Base-by-base conservation (phyloP, 306 rosid genomes). In the Prunus fruticosa region DNA sequence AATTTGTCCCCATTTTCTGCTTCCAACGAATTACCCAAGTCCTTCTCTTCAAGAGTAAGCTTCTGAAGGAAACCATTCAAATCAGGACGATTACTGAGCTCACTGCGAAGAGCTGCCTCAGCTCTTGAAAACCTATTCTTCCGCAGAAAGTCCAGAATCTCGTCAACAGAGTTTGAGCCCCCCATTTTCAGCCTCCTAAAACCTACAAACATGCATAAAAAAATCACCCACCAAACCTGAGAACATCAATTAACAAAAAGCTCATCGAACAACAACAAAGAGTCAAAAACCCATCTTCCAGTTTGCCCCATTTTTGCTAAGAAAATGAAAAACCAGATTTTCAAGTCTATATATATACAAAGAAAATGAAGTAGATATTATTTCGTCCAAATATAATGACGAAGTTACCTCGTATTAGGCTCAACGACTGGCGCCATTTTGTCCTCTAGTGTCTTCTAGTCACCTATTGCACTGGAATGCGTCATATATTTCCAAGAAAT, bases 31-130 rank as follows among this genome's bases (percentile, higher is more conserved):
- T 66, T 74, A 64, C 81, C 78, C n/a, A 52, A 75, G 52, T 71
- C 83, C 83, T 83, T 91, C 20, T 95, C 97, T 72, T 89, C 93
- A 57, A 92, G 76, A 3, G 82, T 63, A 77, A 91, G 97, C 84
- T 91, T 87, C 87, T 88, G 85, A 79, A 90, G 86, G 82, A 87
- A 81, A 46, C 92, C 97, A 79, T 86, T 90, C 67, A 84, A 81
- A 77, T 92, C 97, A 54, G 89, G 89, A 72, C 64, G 86, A 80
- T 84, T 92, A 34, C 77, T 78, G 47, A 95, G 89, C 85, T 95
- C 99, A 76, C 92, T 83, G 27, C 92, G 90, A 80, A 95, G 81
- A 76, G 97, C 97, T 71, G 97, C 97, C 90, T 95, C 99, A 5
- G 99, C 97, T 81, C 92, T 83, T 0, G 90, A 86, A 77, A 95